Base-by-base conservation (phyloP, 2,329 filamentous ascomycete genomes). In the Paecilomyces sp. region DNA sequence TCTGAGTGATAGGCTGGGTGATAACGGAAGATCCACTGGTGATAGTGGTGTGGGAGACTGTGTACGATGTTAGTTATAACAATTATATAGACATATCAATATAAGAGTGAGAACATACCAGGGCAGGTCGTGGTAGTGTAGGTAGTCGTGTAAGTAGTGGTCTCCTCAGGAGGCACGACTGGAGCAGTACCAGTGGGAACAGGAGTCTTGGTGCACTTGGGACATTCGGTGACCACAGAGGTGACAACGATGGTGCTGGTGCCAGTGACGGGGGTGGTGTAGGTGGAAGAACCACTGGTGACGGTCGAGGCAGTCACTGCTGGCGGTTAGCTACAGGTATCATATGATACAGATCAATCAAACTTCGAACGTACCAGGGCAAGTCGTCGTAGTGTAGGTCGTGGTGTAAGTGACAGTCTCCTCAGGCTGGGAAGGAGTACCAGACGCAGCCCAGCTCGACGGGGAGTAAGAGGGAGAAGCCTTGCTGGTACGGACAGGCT, bases 371-470 rank as follows among this genome's bases (percentile, higher is more conserved):
- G 31, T 61, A 61, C 59, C 57, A 8, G 60, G 60, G 54, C 60
- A 62, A 12, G 60, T 62, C 50, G 60, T 62, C 6, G 60, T 62
- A n/a, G 58, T 60, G n/a, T 62, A 62, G 15, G 58, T 62, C 11
- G 57, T 47, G 28, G 58, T 62, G 55, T 60, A 60, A 36, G 58
- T 61, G 5, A 57, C 15, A 47, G 36, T 47, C 36, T 47, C 36
- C 15, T 47, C 36, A 18, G 36, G n/a, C 15, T 13, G 15, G 13
- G 36, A 13, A 12, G 36, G 1, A 41, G 36, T 41, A 41, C 36
- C 12, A 41, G 36, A 41, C n/a, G 36, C 3, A 41, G 15, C 31
- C 31, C 31, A 33, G 31, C 31, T 47, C 8, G 41, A 22, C 41
- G n/a, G n/a, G 15, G 41, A 47, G 41, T 47, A 47, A 18, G 41